These are phyloP conservation scores for Albugo candida DNA, from an alignment of 352 stramenopile genomes.

Conservation along the genomic window DNA sequence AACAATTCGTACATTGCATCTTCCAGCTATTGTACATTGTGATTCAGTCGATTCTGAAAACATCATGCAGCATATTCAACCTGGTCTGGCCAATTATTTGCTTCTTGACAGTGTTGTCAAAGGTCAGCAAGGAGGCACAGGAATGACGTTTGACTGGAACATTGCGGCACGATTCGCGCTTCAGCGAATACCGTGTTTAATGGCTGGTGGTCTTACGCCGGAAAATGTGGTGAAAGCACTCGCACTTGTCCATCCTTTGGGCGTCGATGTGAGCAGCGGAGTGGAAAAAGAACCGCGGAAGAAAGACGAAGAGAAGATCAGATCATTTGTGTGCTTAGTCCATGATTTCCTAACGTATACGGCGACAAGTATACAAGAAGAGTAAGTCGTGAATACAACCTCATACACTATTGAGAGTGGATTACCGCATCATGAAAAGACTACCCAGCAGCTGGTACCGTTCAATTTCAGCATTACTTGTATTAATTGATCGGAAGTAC, in stretches of 20 bases:
- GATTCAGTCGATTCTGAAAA: slow-evolving; percentile 58
- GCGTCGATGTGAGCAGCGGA: slow-evolving; percentile 92
- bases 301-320: slow-evolving; percentile 65
- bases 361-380: too few species aligned
- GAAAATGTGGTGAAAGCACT: slow-evolving; percentile 88
- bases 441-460: too few species aligned
- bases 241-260: slow-evolving; percentile 56
- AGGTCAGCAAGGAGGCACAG: slow-evolving; percentile 82
- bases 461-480: too few species aligned
- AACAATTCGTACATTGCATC: slow-evolving; percentile 84
- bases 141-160: slow-evolving; percentile 91
- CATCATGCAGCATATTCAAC: slow-evolving; percentile 42
- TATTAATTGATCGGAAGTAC: too few species aligned
- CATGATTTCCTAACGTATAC: too few species aligned
- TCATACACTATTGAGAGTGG: too few species aligned
- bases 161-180: slow-evolving; percentile 83
- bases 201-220: slow-evolving; percentile 89
- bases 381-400: too few species aligned
- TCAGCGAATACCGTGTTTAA: slow-evolving; percentile 85
- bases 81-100: slow-evolving; percentile 69
- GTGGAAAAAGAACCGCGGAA: slow-evolving; percentile 69
- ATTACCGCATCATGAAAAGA: too few species aligned
- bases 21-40: slow-evolving; percentile 67
- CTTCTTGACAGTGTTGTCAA: slow-evolving; percentile 94
- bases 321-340: slow-evolving; percentile 7